Evolutionary conservation across 164 flowering plant genomes (phyloP).

Genomic region (Macadamia integrifolia): DNA sequence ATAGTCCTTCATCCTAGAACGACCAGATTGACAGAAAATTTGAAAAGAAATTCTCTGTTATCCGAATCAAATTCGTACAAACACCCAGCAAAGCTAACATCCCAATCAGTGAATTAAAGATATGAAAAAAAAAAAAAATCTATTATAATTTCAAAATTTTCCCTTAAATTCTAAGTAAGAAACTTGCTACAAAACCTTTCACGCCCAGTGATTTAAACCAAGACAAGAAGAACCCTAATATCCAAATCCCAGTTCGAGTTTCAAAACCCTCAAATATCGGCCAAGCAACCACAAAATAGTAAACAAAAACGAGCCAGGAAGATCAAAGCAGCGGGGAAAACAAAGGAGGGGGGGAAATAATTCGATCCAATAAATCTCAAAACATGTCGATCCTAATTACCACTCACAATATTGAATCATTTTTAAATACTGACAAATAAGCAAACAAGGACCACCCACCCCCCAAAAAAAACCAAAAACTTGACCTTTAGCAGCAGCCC

Average conservation of each 20-base stretch:
- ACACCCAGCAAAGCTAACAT: not conserved
- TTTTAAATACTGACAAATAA: too few species aligned
- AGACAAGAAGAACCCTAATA: not conserved
- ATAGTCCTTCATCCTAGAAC: not conserved
- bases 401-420: conserved; percentile 1
- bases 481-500: too few species aligned
- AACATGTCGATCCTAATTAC: not conserved
- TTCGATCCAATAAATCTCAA: not conserved
- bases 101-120: not conserved
- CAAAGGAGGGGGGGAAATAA: not conserved
- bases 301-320: too few species aligned
- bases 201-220: not conserved
- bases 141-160: not conserved
- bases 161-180: not conserved
- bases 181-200: not conserved
- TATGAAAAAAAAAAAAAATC: too few species aligned
- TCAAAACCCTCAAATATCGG: conserved; percentile 7
- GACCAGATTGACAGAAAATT: not conserved
- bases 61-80: not conserved
- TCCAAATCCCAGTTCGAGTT: not conserved
- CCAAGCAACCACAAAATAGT: not conserved
- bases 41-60: not conserved
- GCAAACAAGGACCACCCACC: too few species aligned
- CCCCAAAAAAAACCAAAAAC: too few species aligned
- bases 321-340: too few species aligned